Conservation (phyloP, 2,329 filamentous ascomycete genomes). For the Huntiella omanensis region DNA sequence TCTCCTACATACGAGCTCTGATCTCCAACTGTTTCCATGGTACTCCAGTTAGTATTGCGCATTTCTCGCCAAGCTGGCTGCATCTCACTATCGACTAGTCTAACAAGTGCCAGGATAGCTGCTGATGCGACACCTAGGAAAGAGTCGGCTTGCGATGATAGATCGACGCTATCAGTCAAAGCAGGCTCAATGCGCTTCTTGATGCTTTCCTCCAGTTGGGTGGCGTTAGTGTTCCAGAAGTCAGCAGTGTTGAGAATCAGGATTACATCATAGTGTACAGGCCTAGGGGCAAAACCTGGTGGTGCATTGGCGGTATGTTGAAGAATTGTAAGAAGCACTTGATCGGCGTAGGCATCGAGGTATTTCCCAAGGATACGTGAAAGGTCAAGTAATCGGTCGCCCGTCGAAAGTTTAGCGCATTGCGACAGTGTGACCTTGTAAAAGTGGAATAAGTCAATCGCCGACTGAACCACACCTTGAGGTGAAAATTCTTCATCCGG, state of each 20-base stretch:
- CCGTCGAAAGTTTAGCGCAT: slow-evolving; percentile 88
- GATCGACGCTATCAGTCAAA: slow-evolving; percentile 55
- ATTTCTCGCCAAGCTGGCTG: slow-evolving; percentile 91
- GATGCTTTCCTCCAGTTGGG: slow-evolving; percentile 86
- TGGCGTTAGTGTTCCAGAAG: slow-evolving; percentile 88
- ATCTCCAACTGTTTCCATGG: slow-evolving; percentile 81
- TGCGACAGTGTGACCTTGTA: slow-evolving; percentile 86
- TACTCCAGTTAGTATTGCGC: slow-evolving; percentile 88
- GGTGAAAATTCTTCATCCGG: slow-evolving; percentile 82
- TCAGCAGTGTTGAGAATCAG: slow-evolving; percentile 90
- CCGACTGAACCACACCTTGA: slow-evolving; percentile 77
- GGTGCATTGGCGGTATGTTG: slow-evolving; percentile 33
- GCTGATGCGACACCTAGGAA: slow-evolving; percentile 91
- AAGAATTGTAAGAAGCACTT: slow-evolving; percentile 60
- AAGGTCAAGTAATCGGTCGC: slow-evolving; percentile 68
- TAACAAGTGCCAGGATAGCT: slow-evolving; percentile 66
- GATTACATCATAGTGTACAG: slow-evolving; percentile 51
- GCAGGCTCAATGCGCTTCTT: slow-evolving; percentile 74
- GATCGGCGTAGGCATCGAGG: slow-evolving; percentile 85
- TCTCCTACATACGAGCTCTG: slow-evolving; percentile 84
- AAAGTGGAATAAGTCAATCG: slow-evolving; percentile 92
- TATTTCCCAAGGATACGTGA: slow-evolving; percentile 79
- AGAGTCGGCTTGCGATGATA: slow-evolving; percentile 82
- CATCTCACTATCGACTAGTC: slow-evolving; percentile 62
- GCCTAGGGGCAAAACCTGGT: too few species aligned